Conservation (phyloP, 1,139 yeast species). For the Pichia sp. region DNA sequence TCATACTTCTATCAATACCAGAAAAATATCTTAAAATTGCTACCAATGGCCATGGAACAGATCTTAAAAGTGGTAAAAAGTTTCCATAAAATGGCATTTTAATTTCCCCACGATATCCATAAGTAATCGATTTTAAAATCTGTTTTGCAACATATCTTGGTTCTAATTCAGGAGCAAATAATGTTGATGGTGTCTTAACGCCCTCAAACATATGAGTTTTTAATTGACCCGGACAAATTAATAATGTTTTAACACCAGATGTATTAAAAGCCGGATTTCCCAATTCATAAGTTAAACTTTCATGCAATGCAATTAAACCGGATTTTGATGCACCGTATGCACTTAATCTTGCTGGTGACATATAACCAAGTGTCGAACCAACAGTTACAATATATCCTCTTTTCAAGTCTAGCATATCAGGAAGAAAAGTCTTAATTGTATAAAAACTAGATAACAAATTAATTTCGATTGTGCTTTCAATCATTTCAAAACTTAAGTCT, state of each 20-base stretch:
- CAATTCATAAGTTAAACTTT: conserved; percentile 67
- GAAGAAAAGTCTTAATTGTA: conserved; percentile 64
- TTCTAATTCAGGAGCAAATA: conserved; percentile 77
- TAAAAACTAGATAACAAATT: conserved; percentile 67
- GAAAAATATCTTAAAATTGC: conserved; percentile 46
- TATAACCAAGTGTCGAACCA: conserved; percentile 77
- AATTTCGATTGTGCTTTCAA: conserved; percentile 55
- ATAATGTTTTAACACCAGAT: conserved; percentile 60
- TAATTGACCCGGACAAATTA: conserved; percentile 85
- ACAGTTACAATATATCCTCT: conserved; percentile 78
- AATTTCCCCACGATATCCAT: conserved; percentile 64
- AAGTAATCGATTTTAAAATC: conserved; percentile 49
- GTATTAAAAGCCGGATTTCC: conserved; percentile 44
- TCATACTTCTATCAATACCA: conserved; percentile 61
- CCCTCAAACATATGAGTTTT: conserved; percentile 65
- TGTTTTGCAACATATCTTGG: conserved; percentile 57
- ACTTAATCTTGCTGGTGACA: conserved; percentile 75
- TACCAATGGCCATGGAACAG: conserved; percentile 67
- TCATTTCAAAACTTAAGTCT: conserved; percentile 49
- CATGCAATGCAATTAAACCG: conserved; percentile 79
- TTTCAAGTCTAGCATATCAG: conserved; percentile 54
- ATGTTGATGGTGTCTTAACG: conserved; percentile 62
- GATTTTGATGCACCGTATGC: conserved; percentile 90
- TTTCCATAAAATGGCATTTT: conserved; percentile 72
- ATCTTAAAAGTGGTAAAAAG: conserved; percentile 62